Evolutionary conservation across 441 rosid genomes (phyloP), one percentile per base, ranked within the genome.

Genomic region (Kokia cookei): DNA sequence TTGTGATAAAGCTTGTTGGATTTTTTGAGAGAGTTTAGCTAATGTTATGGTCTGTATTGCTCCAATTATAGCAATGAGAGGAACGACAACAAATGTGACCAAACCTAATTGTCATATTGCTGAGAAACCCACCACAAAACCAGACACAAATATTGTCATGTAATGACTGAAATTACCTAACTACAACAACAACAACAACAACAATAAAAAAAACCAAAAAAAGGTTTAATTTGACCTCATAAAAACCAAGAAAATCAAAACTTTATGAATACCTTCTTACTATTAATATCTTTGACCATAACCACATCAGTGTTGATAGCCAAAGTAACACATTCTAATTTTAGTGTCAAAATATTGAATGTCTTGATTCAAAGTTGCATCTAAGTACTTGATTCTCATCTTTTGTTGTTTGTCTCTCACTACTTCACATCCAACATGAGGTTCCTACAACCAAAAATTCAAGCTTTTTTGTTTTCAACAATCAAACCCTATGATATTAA

Each of bases 391-490:
- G 79, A 96, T 93, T 85, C 97, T 93, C 99, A 96, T 96, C 91
- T 78, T 93, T 93, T 42, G 96, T 96, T 57, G 99, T 76, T 76
- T 96, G 99, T 82, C 99, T 91, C 84, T 96, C 99, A 68, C 99
- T 98, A 43, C 91, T 96, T 98, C 98, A 96, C 99, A 96, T 92
- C 98, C 99, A 96, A 82, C 99, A 96, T 2, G 98, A 93, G 76
- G 92, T 96, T 85, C 93, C 98, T 91, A 87, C 72, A 75, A 32
- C 73, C 74, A 42, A 42, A 10, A 42, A 42, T 62, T n/a, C 9
- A 68, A 65, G 3, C 35, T 42, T 77, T 59, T 58, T 58, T 48
- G 51, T 54, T 61, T 59, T 58, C 17, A 70, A 62, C 65, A 68
- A 54, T 11, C 73, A 78, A 7, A 72, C 59, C 35, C 78, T 59